Evolutionary conservation across 2,329 filamentous ascomycete genomes (phyloP).

Genomic region (Epichloe hybrida): DNA sequence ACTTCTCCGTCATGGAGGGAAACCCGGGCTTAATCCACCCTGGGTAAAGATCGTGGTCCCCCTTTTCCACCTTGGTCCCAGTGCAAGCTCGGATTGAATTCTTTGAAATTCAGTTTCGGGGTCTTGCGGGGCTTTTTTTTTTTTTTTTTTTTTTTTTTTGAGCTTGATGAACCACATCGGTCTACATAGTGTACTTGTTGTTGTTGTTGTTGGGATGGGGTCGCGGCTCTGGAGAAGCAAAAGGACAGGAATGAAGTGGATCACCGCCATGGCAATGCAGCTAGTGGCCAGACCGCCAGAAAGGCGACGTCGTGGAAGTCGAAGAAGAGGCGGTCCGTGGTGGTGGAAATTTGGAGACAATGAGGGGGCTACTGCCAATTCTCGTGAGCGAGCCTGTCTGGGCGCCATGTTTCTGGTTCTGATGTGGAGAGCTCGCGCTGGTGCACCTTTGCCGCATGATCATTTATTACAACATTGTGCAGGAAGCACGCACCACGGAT

Average conservation of each 20-base stretch:
- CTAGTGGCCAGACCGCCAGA: background rate
- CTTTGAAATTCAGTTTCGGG: too few species aligned
- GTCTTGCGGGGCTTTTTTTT: too few species aligned
- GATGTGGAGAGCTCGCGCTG: background rate
- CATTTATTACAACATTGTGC: too few species aligned
- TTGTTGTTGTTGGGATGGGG: background rate
- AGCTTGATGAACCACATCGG: too few species aligned
- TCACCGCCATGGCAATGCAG: background rate
- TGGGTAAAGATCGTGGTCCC: background rate
- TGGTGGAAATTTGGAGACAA: background rate
- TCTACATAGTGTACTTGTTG: too few species aligned
- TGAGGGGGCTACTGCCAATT: background rate
- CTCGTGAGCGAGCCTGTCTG: background rate
- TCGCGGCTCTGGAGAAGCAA: background rate
- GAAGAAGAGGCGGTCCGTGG: background rate
- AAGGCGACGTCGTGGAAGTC: background rate
- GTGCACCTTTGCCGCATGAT: background rate
- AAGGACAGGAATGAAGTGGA: background rate
- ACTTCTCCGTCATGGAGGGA: too few species aligned
- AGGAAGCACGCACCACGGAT: too few species aligned
- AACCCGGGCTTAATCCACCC: background rate
- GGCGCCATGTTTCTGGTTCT: background rate
- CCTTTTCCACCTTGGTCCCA: background rate
- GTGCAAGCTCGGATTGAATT: too few species aligned
- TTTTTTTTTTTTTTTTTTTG: too few species aligned